These are phyloP conservation scores for Emergomyces orientalis DNA, from an alignment of 2,329 filamentous ascomycete genomes.

Conservation along the genomic window DNA sequence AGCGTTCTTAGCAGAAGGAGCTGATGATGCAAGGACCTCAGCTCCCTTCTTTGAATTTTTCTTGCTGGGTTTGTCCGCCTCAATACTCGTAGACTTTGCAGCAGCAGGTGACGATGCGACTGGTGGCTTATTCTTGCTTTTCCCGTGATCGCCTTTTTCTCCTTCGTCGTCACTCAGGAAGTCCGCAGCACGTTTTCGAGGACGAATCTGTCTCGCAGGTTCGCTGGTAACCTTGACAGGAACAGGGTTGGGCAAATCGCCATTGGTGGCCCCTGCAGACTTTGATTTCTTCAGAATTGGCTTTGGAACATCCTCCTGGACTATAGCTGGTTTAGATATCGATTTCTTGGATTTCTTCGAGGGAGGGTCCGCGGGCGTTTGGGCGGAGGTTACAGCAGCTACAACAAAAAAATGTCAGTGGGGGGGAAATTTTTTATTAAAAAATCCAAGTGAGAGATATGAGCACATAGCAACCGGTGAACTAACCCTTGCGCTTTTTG, in stretches of 20 bases:
- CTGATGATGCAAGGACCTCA: not conserved
- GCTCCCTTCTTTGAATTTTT: slow-evolving; percentile 43
- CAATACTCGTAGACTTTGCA: slow-evolving; percentile 12
- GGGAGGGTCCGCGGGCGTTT: slow-evolving; percentile 38
- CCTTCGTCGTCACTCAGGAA: slow-evolving; percentile 39
- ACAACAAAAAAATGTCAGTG: slow-evolving; percentile 13
- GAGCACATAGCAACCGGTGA: slow-evolving; percentile 1
- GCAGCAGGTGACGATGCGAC: slow-evolving; percentile 17
- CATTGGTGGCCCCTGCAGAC: slow-evolving; percentile 19
- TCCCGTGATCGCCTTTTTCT: slow-evolving; percentile 8
- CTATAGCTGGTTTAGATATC: slow-evolving; percentile 26
- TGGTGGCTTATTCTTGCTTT: not conserved
- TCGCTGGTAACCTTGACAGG: slow-evolving; percentile 28
- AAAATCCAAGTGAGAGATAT: no score
- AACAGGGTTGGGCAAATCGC: slow-evolving; percentile 13
- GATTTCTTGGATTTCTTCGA: slow-evolving; percentile 53
- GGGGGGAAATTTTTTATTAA: no score
- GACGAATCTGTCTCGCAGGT: slow-evolving; percentile 30
- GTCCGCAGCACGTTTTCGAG: slow-evolving; percentile 41
- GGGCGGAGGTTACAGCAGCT: slow-evolving; percentile 28
- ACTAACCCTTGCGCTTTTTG: slow-evolving; percentile 48
- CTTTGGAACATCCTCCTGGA: slow-evolving; percentile 24
- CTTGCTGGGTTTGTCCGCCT: slow-evolving; percentile 24
- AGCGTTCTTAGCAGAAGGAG: not conserved
- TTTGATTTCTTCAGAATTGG: slow-evolving; percentile 28